Evolutionary conservation across 306 rosid species (phyloP).

Genomic region (Parietaria judaica): DNA sequence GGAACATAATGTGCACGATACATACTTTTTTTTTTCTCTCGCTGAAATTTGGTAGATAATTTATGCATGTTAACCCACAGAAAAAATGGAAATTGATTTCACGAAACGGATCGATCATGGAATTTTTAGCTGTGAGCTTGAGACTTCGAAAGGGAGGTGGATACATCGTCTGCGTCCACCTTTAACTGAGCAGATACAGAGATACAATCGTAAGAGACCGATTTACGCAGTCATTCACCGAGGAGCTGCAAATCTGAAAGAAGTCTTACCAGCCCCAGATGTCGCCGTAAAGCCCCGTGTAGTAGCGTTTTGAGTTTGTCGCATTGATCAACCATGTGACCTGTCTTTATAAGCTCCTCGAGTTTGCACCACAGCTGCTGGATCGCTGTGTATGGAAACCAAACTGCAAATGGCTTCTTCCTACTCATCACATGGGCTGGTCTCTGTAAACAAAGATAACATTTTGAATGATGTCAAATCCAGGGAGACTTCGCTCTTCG

Average conservation of each 20-base stretch:
- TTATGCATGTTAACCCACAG: no score
- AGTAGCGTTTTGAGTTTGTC: constrained; percentile 58
- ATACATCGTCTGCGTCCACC: constrained; percentile 50
- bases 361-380: constrained; percentile 63
- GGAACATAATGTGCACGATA: no score
- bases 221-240: constrained; percentile 1
- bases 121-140: no score
- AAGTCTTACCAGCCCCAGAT: constrained; percentile 55
- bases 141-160: constrained; percentile 11
- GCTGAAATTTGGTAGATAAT: no score
- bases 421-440: constrained; percentile 60
- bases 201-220: neutral
- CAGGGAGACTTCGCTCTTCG: no score
- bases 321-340: constrained; percentile 83
- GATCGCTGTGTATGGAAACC: constrained; percentile 81
- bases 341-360: constrained; percentile 55
- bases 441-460: constrained; percentile 42
- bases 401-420: constrained; percentile 71
- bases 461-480: no score
- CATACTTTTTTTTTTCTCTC: no score
- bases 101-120: no score
- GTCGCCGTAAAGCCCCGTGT: constrained; percentile 53
- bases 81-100: no score
- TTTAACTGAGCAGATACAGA: constrained; percentile 38
- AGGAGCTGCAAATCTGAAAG: constrained; percentile 1